phyloP scores from a whole-genome alignment of 2,329 filamentous ascomycete species.

The Blastomyces emzantsi region DNA sequence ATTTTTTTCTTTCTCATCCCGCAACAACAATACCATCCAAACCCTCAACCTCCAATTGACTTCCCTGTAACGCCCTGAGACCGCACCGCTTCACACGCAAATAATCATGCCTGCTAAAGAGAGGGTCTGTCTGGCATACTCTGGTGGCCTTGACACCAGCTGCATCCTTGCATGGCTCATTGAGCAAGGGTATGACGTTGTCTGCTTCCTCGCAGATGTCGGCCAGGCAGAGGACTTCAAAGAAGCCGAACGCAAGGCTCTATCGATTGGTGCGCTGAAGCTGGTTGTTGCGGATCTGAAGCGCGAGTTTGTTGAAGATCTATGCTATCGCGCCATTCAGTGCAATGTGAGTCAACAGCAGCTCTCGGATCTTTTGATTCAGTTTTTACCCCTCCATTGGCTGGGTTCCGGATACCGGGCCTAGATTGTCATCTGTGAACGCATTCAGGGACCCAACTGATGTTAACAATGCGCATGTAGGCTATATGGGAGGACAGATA shows the following conservation, averaged over 20 bases:
- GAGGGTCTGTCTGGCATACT: constrained; percentile 32
- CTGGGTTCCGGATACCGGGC: background rate
- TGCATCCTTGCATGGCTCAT: constrained; percentile 43
- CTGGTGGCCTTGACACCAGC: constrained; percentile 51
- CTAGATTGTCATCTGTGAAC: constrained; percentile 8
- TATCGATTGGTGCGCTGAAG: constrained; percentile 59
- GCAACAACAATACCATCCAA: background rate
- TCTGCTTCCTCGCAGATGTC: constrained; percentile 61
- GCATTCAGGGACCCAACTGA: constrained; percentile 9
- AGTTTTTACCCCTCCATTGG: background rate
- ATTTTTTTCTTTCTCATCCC: background rate
- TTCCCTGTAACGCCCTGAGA: background rate
- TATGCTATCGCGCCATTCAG: constrained; percentile 71
- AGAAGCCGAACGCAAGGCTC: constrained; percentile 62
- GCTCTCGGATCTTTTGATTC: background rate
- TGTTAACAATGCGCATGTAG: constrained; percentile 34
- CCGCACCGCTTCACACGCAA: background rate
- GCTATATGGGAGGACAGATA: constrained; percentile 61
- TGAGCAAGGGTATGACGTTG: constrained; percentile 49
- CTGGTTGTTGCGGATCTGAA: constrained; percentile 57
- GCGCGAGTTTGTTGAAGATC: constrained; percentile 68
- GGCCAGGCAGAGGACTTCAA: constrained; percentile 68
- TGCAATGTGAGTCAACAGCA: constrained; percentile 43
- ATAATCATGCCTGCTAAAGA: constrained; percentile 15
- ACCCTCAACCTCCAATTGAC: background rate